These are phyloP conservation scores for Yarrowia osloensis DNA, from an alignment of 805 yeast species.

Conservation along the genomic window DNA sequence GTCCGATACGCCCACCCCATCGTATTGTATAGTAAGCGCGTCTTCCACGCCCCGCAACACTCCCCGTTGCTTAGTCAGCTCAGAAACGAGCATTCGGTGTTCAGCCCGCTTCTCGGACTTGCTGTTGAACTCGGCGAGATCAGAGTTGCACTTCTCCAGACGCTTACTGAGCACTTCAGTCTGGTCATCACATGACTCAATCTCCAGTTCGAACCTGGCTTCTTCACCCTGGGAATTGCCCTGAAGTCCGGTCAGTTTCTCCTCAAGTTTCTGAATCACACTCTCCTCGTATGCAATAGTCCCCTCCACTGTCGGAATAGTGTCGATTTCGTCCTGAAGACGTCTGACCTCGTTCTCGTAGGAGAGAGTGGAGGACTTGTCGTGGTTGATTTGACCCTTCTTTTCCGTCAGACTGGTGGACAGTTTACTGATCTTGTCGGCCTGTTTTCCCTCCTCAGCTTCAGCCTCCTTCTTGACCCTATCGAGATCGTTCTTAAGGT, in stretches of 20 bases:
- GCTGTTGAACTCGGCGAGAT: conserved; percentile 18
- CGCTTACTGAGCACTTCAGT: neutral
- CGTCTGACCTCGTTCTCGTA: conserved; percentile 2
- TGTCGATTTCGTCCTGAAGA: conserved; percentile 9
- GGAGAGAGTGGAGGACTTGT: neutral
- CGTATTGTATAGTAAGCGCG: neutral
- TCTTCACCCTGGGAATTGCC: neutral
- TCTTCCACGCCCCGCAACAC: conserved; percentile 1
- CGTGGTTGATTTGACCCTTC: neutral
- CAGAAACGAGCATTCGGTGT: neutral
- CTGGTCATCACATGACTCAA: neutral
- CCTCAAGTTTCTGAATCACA: neutral
- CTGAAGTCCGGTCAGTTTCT: neutral
- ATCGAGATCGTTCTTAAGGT: neutral
- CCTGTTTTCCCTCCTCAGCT: conserved; percentile 30
- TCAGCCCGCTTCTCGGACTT: conserved; percentile 17
- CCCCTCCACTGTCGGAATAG: conserved; percentile 16
- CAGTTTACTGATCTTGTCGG: neutral
- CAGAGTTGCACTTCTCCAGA: conserved; percentile 15
- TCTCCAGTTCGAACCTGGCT: neutral
- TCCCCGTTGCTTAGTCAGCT: neutral
- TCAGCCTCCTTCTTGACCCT: conserved; percentile 32
- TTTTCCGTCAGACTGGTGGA: neutral
- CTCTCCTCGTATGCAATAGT: conserved; percentile 20
- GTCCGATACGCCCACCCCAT: neutral